Evolutionary conservation across 768 basidiomycete species (phyloP).

Genomic region (Solioccasus polychromus): DNA sequence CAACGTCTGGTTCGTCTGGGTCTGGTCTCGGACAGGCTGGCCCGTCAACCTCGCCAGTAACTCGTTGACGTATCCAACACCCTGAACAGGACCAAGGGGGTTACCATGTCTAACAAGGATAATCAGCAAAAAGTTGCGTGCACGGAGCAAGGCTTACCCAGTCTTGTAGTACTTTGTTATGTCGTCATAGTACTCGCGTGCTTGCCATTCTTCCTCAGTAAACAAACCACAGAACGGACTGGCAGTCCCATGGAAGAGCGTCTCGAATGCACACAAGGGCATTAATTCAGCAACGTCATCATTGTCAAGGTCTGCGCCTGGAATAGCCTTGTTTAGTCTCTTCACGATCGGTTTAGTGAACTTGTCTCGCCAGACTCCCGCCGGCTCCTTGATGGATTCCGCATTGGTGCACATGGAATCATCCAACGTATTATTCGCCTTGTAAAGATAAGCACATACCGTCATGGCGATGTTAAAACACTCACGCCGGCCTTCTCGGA

Average conservation of each 20-base stretch:
- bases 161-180: constrained; percentile 77
- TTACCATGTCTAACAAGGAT: constrained; percentile 56
- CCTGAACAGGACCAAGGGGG: constrained; percentile 68
- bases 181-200: constrained; percentile 69
- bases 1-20: constrained; percentile 75
- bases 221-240: constrained; percentile 81
- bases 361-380: constrained; percentile 49
- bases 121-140: not conserved
- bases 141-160: constrained; percentile 43
- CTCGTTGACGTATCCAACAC: constrained; percentile 87
- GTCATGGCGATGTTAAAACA: not conserved
- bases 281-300: constrained; percentile 59
- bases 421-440: constrained; percentile 69
- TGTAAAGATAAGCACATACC: not conserved
- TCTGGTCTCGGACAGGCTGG: constrained; percentile 59
- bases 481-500: constrained; percentile 44
- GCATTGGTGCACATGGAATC: constrained; percentile 62
- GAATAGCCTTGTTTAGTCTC: constrained; percentile 58
- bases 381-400: constrained; percentile 42
- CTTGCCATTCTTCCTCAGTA: constrained; percentile 54
- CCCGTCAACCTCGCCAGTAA: constrained; percentile 78
- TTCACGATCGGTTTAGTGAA: constrained; percentile 56
- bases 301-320: constrained; percentile 56
- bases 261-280: constrained; percentile 79
- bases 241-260: constrained; percentile 44